Evolutionary conservation across 805 yeast genomes (phyloP), one percentile per base, ranked within the genome.

Genomic region (Kodamaea kaohsiungensis): DNA sequence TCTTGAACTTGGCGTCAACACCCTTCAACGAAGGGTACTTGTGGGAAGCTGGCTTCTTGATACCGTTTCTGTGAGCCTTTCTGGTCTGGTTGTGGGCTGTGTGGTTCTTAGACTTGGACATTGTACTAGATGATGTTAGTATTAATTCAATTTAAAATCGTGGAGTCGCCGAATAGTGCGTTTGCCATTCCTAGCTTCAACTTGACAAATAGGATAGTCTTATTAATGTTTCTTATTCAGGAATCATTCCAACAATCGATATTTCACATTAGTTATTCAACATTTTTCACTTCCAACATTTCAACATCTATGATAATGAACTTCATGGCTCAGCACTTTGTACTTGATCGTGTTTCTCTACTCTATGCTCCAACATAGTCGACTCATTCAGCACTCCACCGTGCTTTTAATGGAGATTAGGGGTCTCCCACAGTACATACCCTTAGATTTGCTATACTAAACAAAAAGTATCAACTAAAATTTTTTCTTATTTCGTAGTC

Each of bases 21-120:
- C 96, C 96, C 84, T 90, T 93, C 81, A 91, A 85, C 66, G 98
- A 92, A 69, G 97, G 97, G 87, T 93, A 91, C 85, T 90, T 92
- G 96, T 86, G 82, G 76, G 97, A 88, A 87, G 85, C 89, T 72
- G 98, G 97, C 92, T 93, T 95, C 89, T 93, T 93, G 85, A 95
- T 93, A 85, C 99, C 99, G 89, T 95, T 95, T 79, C 88, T 92
- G 98, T 95, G 99, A 75, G 98, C 98, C 96, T 95, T 95, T 79
- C 82, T 89, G 91, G 88, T 89, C 84, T 93, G 98, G 96, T 95
- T 95, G 84, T 95, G 99, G 83, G 91, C 92, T 82, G 99, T 95
- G 81, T 95, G 98, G 84, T 95, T 95, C 97, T 95, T 95, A 69
- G 98, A 93, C 85, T 95, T 95, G 81, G 99, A 79, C 99, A 95